A percentile compares a stretch with the other conserved stretches of the same genome.
These are phyloP conservation scores for Trichosanthes cucumerina DNA, from an alignment of 306 rosid genomes.

Conservation along the genomic window DNA sequence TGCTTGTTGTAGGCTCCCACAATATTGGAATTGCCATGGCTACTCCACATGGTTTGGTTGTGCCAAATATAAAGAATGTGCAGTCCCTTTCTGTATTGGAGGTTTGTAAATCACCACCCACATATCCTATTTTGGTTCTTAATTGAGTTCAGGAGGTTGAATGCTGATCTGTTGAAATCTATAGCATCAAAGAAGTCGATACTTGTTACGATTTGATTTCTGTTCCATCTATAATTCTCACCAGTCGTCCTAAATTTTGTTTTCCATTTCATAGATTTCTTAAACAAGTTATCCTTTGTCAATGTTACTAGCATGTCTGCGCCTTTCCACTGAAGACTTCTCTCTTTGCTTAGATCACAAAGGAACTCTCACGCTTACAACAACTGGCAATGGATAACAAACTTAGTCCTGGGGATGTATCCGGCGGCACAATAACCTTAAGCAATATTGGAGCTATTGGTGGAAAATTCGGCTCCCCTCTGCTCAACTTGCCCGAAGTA, in stretches of 20 bases:
- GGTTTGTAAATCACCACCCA: constrained; percentile 35
- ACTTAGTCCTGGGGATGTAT: constrained; percentile 62
- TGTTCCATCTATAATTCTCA: neutral
- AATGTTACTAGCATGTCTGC: neutral
- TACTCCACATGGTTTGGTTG: constrained; percentile 74
- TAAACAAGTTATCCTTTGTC: neutral
- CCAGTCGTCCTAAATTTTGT: neutral
- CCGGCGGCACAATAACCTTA: constrained; percentile 75
- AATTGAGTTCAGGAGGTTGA: neutral
- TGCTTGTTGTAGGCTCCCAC: constrained; percentile 57
- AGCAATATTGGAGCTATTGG: constrained; percentile 95
- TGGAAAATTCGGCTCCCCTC: constrained; percentile 89
- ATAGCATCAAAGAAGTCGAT: neutral
- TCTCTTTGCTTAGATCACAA: constrained; percentile 52
- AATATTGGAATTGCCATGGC: constrained; percentile 92
- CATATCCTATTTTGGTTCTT: neutral
- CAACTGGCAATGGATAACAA: constrained; percentile 65
- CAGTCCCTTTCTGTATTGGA: constrained; percentile 80
- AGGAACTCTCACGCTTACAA: constrained; percentile 76
- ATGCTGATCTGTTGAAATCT: neutral
- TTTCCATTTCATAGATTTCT: neutral
- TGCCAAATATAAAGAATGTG: constrained; percentile 84
- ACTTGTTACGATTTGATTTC: neutral
- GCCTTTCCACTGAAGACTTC: neutral
- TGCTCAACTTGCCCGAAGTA: constrained; percentile 87